Percentiles rank a stretch among this genome's conserved stretches.
Conservation (phyloP, 257 asterid genomes). For the Capsicum rhomboideum region DNA sequence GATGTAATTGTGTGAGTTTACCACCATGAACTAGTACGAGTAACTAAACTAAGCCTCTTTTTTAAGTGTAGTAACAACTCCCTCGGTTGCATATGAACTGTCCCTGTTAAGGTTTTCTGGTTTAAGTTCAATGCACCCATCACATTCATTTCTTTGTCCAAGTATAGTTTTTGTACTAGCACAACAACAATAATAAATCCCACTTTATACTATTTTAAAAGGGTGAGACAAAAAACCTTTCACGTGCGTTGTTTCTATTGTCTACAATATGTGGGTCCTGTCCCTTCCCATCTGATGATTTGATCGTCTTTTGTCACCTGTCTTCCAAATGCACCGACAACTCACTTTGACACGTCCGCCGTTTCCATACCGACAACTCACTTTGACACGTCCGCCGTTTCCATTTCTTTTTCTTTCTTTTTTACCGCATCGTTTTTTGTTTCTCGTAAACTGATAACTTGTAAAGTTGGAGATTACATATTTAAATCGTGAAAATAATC, state of each 20-base stretch:
- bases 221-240: not conserved
- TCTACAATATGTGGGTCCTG: not conserved
- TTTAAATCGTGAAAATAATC: no score
- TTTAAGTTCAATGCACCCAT: not conserved
- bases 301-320: not conserved
- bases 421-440: no score
- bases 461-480: no score
- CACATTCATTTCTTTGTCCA: not conserved
- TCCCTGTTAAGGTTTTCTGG: not conserved
- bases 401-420: no score
- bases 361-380: no score
- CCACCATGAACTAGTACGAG: not conserved
- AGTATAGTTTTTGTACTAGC: not conserved
- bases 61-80: not conserved
- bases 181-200: not conserved
- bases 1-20: no score
- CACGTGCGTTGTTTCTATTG: not conserved
- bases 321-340: not conserved
- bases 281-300: not conserved
- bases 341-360: not conserved
- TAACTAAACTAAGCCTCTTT: not conserved
- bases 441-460: no score
- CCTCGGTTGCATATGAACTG: not conserved
- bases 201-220: not conserved
- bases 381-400: no score